These are phyloP conservation scores for Eucalyptus paniculata DNA, from an alignment of 345 rosid species.

Conservation along the genomic window DNA sequence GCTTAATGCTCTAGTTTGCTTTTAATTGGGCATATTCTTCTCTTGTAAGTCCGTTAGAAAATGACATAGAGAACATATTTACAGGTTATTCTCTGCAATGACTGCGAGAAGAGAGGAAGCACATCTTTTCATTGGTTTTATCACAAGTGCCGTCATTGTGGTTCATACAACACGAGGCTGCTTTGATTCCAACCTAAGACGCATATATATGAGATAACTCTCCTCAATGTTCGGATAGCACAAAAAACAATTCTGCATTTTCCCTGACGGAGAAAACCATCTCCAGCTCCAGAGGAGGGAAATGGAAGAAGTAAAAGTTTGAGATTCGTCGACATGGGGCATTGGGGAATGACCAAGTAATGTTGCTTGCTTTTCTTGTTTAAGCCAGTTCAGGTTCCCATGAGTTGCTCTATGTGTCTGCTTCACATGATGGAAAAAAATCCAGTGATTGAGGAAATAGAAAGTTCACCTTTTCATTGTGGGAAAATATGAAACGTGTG, in stretches of 20 bases:
- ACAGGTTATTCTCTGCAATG: constrained; percentile 10
- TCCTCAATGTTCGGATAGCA: neutral
- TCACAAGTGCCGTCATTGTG: constrained; percentile 4
- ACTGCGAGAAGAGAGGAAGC: constrained; percentile 11
- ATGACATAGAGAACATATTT: neutral
- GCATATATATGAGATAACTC: neutral
- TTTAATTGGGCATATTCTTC: neutral
- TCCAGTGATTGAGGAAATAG: neutral
- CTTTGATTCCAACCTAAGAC: neutral
- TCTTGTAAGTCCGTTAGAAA: neutral
- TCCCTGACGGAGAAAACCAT: neutral
- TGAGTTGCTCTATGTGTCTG: neutral
- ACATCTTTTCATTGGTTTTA: constrained; percentile 8
- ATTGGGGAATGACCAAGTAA: neutral
- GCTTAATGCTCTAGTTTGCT: too few relatives aligned
- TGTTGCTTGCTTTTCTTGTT: neutral
- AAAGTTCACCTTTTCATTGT: neutral
- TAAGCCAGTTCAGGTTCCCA: neutral
- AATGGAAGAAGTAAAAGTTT: neutral
- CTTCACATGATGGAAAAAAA: neutral
- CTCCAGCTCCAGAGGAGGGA: neutral
- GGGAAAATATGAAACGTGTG: neutral
- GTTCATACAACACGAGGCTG: constrained; percentile 7
- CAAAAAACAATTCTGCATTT: too few relatives aligned
- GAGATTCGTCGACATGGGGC: neutral